A percentile compares a stretch with the other conserved stretches of the same genome.
Conservation (phyloP, 495 filamentous ascomycete species). For the Hamigera avellanea region DNA sequence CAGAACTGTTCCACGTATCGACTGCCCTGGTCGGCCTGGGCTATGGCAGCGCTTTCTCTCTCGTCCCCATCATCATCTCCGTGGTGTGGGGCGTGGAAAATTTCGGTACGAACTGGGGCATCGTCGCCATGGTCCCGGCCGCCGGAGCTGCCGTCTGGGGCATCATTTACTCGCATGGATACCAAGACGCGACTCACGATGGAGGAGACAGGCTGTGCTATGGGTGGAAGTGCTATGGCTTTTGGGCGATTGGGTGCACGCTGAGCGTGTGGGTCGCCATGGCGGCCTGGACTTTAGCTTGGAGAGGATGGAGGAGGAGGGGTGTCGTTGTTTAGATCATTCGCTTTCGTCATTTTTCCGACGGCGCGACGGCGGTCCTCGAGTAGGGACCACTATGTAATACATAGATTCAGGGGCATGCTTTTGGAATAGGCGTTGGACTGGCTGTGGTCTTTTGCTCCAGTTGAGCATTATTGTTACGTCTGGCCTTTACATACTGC, state of each 20-base stretch:
- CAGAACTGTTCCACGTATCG: constrained; percentile 64
- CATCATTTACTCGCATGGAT: constrained; percentile 66
- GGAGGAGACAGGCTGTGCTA: constrained; percentile 40
- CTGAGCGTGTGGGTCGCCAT: constrained; percentile 67
- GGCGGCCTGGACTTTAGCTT: constrained; percentile 62
- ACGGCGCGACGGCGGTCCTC: no score
- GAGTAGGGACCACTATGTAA: no score
- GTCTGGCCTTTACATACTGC: no score
- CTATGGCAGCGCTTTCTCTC: constrained; percentile 82
- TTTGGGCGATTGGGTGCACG: constrained; percentile 66
- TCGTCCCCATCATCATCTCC: constrained; percentile 81
- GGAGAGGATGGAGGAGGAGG: constrained; percentile 74
- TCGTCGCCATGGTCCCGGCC: constrained; percentile 84
- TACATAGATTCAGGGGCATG: no score
- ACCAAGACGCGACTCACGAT: constrained; percentile 48
- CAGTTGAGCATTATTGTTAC: no score
- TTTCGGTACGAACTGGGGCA: constrained; percentile 96
- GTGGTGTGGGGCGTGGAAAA: constrained; percentile 98
- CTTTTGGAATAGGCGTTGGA: no score
- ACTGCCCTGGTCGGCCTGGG: constrained; percentile 74
- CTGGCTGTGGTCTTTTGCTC: no score
- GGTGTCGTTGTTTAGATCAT: constrained; percentile 53
- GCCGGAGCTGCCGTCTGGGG: constrained; percentile 79
- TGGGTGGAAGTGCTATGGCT: constrained; percentile 71
- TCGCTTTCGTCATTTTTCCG: no score